Percentiles rank a stretch among this genome's conserved stretches.
These are phyloP conservation scores for Cladosporium sphaerospermum DNA, from an alignment of 2,329 filamentous ascomycete species.

Conservation along the genomic window DNA sequence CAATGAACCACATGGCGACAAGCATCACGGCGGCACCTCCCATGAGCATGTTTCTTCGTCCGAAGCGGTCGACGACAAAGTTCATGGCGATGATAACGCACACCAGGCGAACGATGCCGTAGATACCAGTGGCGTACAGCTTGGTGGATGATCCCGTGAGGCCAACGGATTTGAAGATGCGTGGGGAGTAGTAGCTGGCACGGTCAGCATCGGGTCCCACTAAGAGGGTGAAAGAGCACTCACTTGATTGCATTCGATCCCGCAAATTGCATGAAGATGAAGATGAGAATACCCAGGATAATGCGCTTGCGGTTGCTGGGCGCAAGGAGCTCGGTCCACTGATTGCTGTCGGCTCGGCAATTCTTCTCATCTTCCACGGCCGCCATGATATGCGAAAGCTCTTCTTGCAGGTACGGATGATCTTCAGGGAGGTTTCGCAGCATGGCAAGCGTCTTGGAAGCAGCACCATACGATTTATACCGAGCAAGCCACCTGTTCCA, in stretches of 20 bases:
- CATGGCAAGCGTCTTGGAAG: constrained; percentile 5
- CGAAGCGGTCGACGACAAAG: constrained; percentile 12
- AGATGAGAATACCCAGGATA: constrained; percentile 8
- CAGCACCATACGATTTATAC: constrained; percentile 11
- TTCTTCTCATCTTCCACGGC: constrained; percentile 7
- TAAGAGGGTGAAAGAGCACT: background rate
- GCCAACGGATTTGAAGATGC: constrained; percentile 18
- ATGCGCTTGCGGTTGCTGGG: constrained; percentile 11
- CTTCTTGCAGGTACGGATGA: constrained; percentile 20
- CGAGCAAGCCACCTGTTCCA: constrained; percentile 21
- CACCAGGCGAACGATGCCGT: constrained; percentile 21
- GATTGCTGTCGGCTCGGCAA: background rate
- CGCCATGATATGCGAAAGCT: constrained; percentile 26
- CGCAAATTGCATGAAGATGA: constrained; percentile 18
- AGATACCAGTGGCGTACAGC: constrained; percentile 22
- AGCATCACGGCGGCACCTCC: constrained; percentile 15
- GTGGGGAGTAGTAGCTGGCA: constrained; percentile 19
- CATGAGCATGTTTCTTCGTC: constrained; percentile 17
- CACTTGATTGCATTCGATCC: constrained; percentile 9
- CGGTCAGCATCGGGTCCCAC: background rate
- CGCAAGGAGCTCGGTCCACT: constrained; percentile 3
- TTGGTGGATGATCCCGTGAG: constrained; percentile 18
- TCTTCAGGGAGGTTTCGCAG: constrained; percentile 12
- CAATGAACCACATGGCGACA: constrained; percentile 14
- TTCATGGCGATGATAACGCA: constrained; percentile 19